Evolutionary conservation across 2,329 filamentous ascomycete species (phyloP), one percentile per base, ranked within the genome.

Genomic region (Monilinia fructigena): DNA sequence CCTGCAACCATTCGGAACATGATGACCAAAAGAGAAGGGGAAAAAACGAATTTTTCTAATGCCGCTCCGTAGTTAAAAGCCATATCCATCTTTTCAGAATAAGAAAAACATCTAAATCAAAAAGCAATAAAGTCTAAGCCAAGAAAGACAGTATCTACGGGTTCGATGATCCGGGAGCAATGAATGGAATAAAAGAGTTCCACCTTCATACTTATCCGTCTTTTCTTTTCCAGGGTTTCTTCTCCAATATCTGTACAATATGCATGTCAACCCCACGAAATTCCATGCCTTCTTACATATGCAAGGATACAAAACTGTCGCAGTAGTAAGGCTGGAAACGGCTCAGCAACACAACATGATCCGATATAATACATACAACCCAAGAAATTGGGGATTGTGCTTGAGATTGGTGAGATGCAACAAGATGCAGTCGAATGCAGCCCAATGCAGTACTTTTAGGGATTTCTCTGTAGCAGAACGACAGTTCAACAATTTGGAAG

Each of bases 251-350:
- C 56, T 42, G 16, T 35, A 38, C 10, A 40, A 18, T 26, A 61
- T 61, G 31, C 45, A 31, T 50, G 58, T 50, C 45, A 50, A 61
- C 58, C 58, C 58, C 58, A 61, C 45, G 58, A 61, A 61, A 61
- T 50, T 52, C 58, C 58, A 58, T 65, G 55, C 63, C 45, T 65
- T 61, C 50, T 18, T 26, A 38, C 52, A 42, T 56, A 61, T 60
- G 47, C 55, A 60, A 65, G 63, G 63, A 53, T 65, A 60, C 28
- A 50, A 26, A 23, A 35, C 35, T 45, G 23, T 48, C 53, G 38
- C 63, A 60, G 63, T 61, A 65, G 55, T 65, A 61, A 61, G 63
- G 63, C 63, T 65, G 63, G 63, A 53, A 65, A 60, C 63, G 60
- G 55, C 55, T 60, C 55, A 53, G 53, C 55, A 50, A 61, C 58